Evolutionary conservation across 225 moss, liverwort and hornwort genomes (phyloP).

Genomic region (Takakia lepidozioides): DNA sequence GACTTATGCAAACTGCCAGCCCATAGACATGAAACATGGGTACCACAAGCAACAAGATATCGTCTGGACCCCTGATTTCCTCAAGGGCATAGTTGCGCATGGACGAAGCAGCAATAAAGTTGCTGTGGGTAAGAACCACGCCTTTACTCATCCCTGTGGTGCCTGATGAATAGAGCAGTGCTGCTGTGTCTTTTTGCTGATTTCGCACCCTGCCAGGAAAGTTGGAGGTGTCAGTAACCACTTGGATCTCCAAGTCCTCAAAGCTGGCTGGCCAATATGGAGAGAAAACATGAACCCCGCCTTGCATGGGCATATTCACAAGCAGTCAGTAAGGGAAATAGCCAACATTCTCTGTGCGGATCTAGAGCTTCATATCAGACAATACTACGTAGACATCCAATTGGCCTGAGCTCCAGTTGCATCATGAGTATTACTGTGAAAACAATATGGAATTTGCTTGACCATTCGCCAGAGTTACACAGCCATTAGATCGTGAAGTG

Average conservation of each 20-base stretch:
- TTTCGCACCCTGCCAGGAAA: conserved; percentile 17
- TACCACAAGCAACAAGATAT: conserved; percentile 23
- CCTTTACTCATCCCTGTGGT: conserved; percentile 51
- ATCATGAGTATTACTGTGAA: no score
- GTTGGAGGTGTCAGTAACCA: not conserved
- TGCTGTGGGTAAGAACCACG: conserved; percentile 38
- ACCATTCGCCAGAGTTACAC: no score
- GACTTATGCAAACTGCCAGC: conserved; percentile 37
- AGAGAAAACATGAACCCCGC: no score
- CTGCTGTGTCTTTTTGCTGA: conserved; percentile 37
- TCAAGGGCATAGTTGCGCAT: conserved; percentile 30
- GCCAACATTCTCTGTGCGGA: no score
- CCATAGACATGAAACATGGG: conserved; percentile 56
- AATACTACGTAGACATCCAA: no score
- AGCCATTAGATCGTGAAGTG: not conserved
- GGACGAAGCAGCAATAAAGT: conserved; percentile 38
- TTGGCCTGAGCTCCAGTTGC: no score
- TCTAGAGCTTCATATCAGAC: no score
- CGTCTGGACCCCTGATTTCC: conserved; percentile 15
- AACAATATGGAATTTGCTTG: no score
- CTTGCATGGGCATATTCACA: no score
- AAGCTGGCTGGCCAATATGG: no score
- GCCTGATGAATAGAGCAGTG: conserved; percentile 48
- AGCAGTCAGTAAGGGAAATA: no score
- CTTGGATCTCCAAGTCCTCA: not conserved